These are phyloP conservation scores for Nemania abortiva DNA, from an alignment of 2,329 filamentous ascomycete genomes.

Conservation along the genomic window DNA sequence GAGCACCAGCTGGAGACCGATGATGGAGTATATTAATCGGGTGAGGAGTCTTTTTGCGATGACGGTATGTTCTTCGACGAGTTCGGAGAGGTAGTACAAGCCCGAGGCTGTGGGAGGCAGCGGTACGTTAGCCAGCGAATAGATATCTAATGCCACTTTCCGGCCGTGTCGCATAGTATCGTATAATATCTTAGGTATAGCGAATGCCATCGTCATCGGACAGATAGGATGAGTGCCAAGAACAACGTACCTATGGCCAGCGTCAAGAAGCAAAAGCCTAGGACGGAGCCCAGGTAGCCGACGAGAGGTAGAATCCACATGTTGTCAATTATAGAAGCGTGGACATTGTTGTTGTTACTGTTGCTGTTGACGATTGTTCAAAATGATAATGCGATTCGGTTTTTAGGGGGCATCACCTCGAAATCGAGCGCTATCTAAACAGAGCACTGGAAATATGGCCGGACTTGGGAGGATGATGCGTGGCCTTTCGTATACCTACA, in stretches of 20 bases:
- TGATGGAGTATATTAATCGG: slow-evolving; percentile 85
- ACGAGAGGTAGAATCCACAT: slow-evolving; percentile 98
- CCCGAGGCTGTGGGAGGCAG: slow-evolving; percentile 77
- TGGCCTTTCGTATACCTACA: slow-evolving; percentile 25
- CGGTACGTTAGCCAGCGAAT: slow-evolving; percentile 37
- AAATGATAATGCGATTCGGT: neutral
- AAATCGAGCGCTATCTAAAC: neutral
- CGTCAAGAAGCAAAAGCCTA: slow-evolving; percentile 94
- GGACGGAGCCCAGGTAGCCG: slow-evolving; percentile 86
- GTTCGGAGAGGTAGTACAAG: slow-evolving; percentile 96
- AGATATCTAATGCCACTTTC: neutral
- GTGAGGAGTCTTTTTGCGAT: slow-evolving; percentile 88
- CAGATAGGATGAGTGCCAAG: slow-evolving; percentile 4
- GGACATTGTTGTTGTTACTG: slow-evolving; percentile 25
- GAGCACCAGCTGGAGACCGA: slow-evolving; percentile 79
- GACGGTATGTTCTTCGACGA: slow-evolving; percentile 98
- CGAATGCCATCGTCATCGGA: neutral
- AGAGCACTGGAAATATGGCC: neutral
- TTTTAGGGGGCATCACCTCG: neutral
- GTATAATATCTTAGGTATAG: neutral
- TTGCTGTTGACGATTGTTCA: neutral
- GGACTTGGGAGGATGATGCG: slow-evolving; percentile 27
- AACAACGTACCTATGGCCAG: slow-evolving; percentile 81
- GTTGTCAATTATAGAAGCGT: slow-evolving; percentile 50
- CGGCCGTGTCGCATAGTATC: neutral